Evolutionary conservation across 305 asterid genomes (phyloP).

Genomic region (Fraxinus greggii): DNA sequence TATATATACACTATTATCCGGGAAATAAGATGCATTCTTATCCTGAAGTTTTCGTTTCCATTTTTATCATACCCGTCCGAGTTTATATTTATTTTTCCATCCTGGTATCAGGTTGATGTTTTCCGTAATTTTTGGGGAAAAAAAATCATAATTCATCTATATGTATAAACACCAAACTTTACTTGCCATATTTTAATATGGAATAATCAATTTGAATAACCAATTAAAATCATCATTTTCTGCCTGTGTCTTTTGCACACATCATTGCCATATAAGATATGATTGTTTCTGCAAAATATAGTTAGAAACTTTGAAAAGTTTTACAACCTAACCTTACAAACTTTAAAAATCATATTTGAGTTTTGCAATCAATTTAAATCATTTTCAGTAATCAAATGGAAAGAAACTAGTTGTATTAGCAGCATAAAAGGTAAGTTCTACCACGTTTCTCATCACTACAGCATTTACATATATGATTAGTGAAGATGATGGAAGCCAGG

Average conservation of each 20-base stretch:
- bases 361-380: constrained; percentile 9
- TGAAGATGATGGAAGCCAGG: constrained; percentile 17
- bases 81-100: not conserved
- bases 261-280: not conserved
- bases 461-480: constrained; percentile 1
- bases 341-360: constrained; percentile 1
- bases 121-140: not conserved
- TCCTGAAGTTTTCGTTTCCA: not conserved
- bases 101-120: constrained; percentile 1
- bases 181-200: constrained; percentile 1
- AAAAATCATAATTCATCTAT: not conserved
- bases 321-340: constrained; percentile 10
- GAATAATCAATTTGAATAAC: not conserved
- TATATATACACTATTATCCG: not conserved
- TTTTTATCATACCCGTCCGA: not conserved
- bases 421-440: not conserved
- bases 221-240: constrained; percentile 6
- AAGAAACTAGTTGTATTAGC: not conserved
- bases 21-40: not conserved
- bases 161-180: not conserved
- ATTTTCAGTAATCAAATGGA: constrained; percentile 3
- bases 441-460: not conserved
- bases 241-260: not conserved
- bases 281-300: constrained; percentile 8
- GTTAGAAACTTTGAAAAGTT: not conserved